Base-by-base conservation (phyloP, 2,329 filamentous ascomycete genomes). In the Colletotrichum higginsianum region DNA sequence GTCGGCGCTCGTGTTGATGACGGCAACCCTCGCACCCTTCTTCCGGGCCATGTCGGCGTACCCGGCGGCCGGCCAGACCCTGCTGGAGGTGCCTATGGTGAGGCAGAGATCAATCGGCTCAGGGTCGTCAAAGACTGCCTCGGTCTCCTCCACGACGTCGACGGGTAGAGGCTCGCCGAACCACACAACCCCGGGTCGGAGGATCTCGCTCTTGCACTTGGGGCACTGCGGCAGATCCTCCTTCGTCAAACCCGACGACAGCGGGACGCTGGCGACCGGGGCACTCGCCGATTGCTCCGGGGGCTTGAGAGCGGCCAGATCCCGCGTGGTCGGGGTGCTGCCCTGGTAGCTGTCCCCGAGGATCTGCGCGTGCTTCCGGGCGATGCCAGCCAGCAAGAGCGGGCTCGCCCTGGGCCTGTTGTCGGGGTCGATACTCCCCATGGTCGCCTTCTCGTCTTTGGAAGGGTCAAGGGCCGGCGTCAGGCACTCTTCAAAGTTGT, bases 161-260 rank as follows among this genome's bases (percentile, higher is more conserved):
- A 75, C 72, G 0, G 90, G 89, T 3, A 93, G 81, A 13, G 78
- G 66, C 78, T 93, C 91, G 42, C 88, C 88, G 75, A 93, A 93
- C 91, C 91, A 93, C 4, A 93, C 90, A 0, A 93, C 90, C 11
- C 88, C 89, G 0, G 91, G 91, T 7, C 91, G 86, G 5, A 93
- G 84, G 9, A 93, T 81, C 15, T 87, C 86, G 15, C 79, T 80
- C 65, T 85, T 83, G 79, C 90, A 79, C 74, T 86, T 78, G 0
- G 90, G 90, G 75, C 91, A 93, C 66, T 85, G 83, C 2, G 91
- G 91, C 1, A 93, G 84, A 18, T 89, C 86, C 4, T 83, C 75
- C 15, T 77, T 16, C 78, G 77, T 15, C 91, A 77, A 13, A 83
- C 80, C 2, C 86, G 84, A 15, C 90, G 81, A 2, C 50, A 75